phyloP scores from a whole-genome alignment of 805 yeast species.

The Candida dendrica region DNA sequence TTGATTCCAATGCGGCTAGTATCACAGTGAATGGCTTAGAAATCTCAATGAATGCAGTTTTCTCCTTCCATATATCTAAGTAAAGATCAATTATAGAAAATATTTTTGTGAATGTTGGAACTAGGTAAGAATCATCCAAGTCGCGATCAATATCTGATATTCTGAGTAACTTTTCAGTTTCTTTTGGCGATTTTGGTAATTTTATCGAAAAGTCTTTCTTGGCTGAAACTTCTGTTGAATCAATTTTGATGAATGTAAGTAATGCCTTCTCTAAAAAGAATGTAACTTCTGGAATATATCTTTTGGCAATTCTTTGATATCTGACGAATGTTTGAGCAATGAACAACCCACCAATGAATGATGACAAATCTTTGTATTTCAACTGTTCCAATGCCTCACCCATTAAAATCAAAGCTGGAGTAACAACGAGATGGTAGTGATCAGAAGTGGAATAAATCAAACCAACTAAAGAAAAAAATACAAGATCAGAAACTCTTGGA shows the following conservation, averaged over 20 bases:
- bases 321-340: slow-evolving; percentile 56
- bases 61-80: slow-evolving; percentile 51
- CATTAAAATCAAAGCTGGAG: slow-evolving; percentile 72
- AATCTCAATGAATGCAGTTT: slow-evolving; percentile 55
- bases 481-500: slow-evolving; percentile 46
- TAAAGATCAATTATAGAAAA: slow-evolving; percentile 24
- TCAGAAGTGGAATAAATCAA: slow-evolving; percentile 87
- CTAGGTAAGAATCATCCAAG: slow-evolving; percentile 22
- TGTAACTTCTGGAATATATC: slow-evolving; percentile 75
- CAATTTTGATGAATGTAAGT: slow-evolving; percentile 29
- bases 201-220: slow-evolving; percentile 16
- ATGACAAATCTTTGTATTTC: slow-evolving; percentile 30
- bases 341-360: slow-evolving; percentile 53
- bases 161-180: slow-evolving; percentile 7
- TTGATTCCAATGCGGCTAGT: slow-evolving; percentile 32
- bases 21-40: slow-evolving; percentile 38
- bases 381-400: slow-evolving; percentile 60
- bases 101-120: slow-evolving; percentile 20
- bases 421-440: slow-evolving; percentile 84
- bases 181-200: slow-evolving; percentile 9
- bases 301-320: slow-evolving; percentile 75
- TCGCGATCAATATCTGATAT: slow-evolving; percentile 15
- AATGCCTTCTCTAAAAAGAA: slow-evolving; percentile 50
- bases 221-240: slow-evolving; percentile 5
- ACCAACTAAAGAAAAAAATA: slow-evolving; percentile 68